A percentile compares a stretch with the other conserved stretches of the same genome.
Evolutionary conservation across 179 eudicot species (phyloP).

Genomic region (Nepenthes alata): DNA sequence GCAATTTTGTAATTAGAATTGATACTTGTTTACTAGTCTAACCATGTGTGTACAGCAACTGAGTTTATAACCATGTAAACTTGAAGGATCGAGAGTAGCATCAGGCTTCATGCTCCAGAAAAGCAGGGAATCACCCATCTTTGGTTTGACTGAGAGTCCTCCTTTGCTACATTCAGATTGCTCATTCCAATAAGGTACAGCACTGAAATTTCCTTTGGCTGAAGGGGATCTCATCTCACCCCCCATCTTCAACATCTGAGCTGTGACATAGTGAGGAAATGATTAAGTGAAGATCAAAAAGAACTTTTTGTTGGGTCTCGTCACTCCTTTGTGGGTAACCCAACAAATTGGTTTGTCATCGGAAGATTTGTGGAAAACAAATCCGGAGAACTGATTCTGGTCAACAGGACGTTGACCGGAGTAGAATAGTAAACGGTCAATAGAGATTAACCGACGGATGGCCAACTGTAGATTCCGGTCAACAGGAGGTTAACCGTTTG

Average conservation of each 20-base stretch:
- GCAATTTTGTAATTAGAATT: not conserved
- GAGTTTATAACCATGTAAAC: slow-evolving; percentile 67
- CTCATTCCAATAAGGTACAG: slow-evolving; percentile 77
- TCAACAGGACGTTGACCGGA: too few relatives aligned
- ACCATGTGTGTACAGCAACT: not conserved
- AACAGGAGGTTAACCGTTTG: too few relatives aligned
- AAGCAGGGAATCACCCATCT: slow-evolving; percentile 80
- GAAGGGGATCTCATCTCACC: slow-evolving; percentile 85
- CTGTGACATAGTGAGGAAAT: slow-evolving; percentile 20
- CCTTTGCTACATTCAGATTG: slow-evolving; percentile 74
- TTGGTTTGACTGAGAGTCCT: slow-evolving; percentile 79
- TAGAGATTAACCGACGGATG: too few relatives aligned
- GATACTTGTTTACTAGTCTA: not conserved
- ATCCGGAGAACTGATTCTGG: too few relatives aligned
- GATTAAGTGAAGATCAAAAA: not conserved
- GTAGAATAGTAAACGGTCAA: too few relatives aligned
- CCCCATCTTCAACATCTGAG: slow-evolving; percentile 85
- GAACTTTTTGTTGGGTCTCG: too few relatives aligned
- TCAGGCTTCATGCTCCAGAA: slow-evolving; percentile 98
- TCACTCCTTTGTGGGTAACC: too few relatives aligned
- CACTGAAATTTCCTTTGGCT: slow-evolving; percentile 68
- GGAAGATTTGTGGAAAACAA: too few relatives aligned
- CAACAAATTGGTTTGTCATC: too few relatives aligned
- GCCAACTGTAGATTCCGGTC: too few relatives aligned
- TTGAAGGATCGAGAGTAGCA: slow-evolving; percentile 67